Conservation (phyloP, 2,329 filamentous ascomycete species). For the Fusarium compactum region DNA sequence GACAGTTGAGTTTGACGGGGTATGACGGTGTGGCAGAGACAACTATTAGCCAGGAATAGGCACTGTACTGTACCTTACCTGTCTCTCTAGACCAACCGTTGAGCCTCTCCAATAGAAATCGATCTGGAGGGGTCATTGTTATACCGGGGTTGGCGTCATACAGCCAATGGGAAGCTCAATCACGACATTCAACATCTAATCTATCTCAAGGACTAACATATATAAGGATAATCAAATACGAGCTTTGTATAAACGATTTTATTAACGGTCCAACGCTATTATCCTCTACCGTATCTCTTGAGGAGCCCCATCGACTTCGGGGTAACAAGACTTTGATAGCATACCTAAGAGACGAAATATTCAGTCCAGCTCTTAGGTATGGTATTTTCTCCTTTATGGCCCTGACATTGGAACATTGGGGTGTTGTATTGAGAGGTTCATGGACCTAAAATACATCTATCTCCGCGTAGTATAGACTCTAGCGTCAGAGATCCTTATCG, state of each 20-base stretch:
- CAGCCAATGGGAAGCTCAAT: conserved; percentile 31
- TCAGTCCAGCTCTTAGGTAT: not conserved
- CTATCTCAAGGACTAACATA: not conserved
- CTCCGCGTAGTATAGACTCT: not conserved
- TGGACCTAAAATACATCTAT: not conserved
- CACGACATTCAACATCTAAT: not conserved
- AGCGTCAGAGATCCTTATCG: not conserved
- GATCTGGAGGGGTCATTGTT: conserved; percentile 46
- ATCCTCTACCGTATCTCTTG: not conserved
- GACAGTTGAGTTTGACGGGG: conserved; percentile 32
- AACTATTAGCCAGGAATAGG: conserved; percentile 31
- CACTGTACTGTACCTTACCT: not conserved
- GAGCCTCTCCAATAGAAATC: conserved; percentile 43
- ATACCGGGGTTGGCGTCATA: conserved; percentile 46
- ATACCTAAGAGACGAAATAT: not conserved
- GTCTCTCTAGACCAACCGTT: conserved; percentile 14
- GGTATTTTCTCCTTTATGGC: not conserved
- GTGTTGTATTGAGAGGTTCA: not conserved
- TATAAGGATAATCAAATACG: not conserved
- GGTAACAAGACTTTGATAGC: not conserved
- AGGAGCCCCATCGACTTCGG: too few relatives aligned
- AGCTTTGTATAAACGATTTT: not conserved
- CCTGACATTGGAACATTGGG: not conserved
- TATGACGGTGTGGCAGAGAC: conserved; percentile 44
- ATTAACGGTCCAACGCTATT: not conserved